phyloP scores from a whole-genome alignment of 2,329 filamentous ascomycete species.

The Tolypocladium cylindrosporum region DNA sequence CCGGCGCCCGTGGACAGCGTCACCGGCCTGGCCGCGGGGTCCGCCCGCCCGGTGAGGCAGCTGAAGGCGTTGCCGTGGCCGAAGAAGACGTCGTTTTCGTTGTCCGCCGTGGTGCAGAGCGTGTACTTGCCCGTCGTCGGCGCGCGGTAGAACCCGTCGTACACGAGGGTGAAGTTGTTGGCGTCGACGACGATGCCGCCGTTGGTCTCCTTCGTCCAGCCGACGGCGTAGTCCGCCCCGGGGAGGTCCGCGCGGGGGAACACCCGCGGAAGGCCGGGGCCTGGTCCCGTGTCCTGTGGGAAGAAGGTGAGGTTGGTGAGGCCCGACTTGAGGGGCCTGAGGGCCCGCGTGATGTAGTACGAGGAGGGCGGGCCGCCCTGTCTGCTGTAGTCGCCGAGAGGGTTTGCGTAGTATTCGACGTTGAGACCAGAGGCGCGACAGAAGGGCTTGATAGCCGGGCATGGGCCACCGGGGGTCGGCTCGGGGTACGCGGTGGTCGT shows the following conservation, averaged over 20 bases:
- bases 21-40: conserved; percentile 3
- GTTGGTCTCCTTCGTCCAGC: conserved; percentile 4
- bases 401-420: conserved; percentile 12
- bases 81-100: conserved; percentile 12
- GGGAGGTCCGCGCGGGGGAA: conserved; percentile 1
- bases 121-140: conserved; percentile 8
- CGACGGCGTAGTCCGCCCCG: conserved; percentile 3
- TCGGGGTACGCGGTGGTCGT: neutral
- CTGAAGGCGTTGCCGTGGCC: conserved; percentile 10
- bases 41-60: conserved; percentile 5
- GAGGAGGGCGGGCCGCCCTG: conserved; percentile 7
- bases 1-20: conserved; percentile 7
- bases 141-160: conserved; percentile 9
- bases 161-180: conserved; percentile 14
- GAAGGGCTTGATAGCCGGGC: neutral
- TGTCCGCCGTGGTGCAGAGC: conserved; percentile 12
- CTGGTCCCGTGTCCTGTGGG: conserved; percentile 5
- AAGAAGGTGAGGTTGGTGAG: conserved; percentile 8
- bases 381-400: conserved; percentile 10
- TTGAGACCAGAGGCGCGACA: conserved; percentile 1
- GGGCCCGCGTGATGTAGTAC: conserved; percentile 11
- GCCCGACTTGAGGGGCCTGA: conserved; percentile 5
- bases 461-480: neutral
- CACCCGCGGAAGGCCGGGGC: neutral
- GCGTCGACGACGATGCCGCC: conserved; percentile 10